Evolutionary conservation across 2,329 filamentous ascomycete genomes (phyloP), one percentile per base, ranked within the genome.

Genomic region (Aspergillus floridensis): DNA sequence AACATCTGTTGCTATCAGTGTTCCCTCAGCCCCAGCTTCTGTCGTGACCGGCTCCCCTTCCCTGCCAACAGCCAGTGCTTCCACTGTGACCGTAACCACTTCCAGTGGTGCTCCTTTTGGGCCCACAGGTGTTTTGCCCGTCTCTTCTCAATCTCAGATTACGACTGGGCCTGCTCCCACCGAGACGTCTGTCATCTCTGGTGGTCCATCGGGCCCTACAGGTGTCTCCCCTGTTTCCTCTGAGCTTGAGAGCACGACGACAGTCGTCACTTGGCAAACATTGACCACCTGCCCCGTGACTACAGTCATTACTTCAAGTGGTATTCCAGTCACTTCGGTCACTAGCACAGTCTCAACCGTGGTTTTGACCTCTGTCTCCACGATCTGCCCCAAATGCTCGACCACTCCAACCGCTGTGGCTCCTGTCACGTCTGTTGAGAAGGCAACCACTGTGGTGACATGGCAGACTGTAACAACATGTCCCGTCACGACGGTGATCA

Each of bases 321-420:
- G 80, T 49, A 81, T 80, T 1, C 77, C 82, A 57, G 82, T 80
- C 11, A 70, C 86, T 53, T 74, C 82, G 26, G 70, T 85, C 51
- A 82, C 79, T 58, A 86, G 82, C 67, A 88, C 85, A 35, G 69
- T 86, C 70, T 87, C 84, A 76, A 84, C 68, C 3, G 38, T 68
- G 77, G 84, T 64, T 4, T 24, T 70, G 41, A 67, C 67, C 24
- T 63, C 68, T 11, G 65, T 66, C 24, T 65, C 66, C 3, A 68
- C 66, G 5, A 10, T 63, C 58, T 5, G 50, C 12, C 50, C 50
- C 31, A 52, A 16, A 22, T 52, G 50, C 16, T 35, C 31, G 14
- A n/a, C 29, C 50, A 62, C 64, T n/a, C 63, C 64, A 5, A 65
- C 59, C 5, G 26, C 52, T 14, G 59, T 53, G 14, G 53, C 22